Conservation (phyloP, 2,329 filamentous ascomycete genomes). For the Pseudopithomyces maydicus region DNA sequence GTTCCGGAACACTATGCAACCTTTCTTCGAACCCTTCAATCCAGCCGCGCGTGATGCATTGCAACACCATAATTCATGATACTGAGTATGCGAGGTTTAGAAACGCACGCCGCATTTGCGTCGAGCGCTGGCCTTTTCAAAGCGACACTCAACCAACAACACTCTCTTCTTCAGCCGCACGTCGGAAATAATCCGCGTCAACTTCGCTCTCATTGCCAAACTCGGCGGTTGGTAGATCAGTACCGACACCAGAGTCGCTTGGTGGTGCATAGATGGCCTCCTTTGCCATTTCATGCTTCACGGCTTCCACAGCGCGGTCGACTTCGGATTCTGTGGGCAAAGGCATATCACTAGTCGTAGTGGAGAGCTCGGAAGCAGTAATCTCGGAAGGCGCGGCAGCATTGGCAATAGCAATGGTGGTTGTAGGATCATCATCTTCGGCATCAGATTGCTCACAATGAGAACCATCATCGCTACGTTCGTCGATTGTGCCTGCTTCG, state of each 20-base stretch:
- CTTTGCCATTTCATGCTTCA: slow-evolving; percentile 35
- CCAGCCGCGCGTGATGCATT: background rate
- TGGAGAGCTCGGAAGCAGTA: slow-evolving; percentile 25
- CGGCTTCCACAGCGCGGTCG: slow-evolving; percentile 35
- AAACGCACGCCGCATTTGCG: background rate
- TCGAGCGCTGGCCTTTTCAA: background rate
- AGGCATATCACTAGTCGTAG: slow-evolving; percentile 21
- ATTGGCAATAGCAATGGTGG: slow-evolving; percentile 17
- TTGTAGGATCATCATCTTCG: slow-evolving; percentile 37
- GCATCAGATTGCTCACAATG: slow-evolving; percentile 31
- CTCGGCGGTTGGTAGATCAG: slow-evolving; percentile 41
- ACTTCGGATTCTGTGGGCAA: slow-evolving; percentile 41
- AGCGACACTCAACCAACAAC: slow-evolving; percentile 31
- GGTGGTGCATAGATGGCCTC: slow-evolving; percentile 26
- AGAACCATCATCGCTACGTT: slow-evolving; percentile 25
- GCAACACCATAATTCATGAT: background rate
- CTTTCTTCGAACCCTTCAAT: too few species aligned
- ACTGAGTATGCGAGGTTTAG: background rate
- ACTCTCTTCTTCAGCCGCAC: slow-evolving; percentile 44
- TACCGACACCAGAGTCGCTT: slow-evolving; percentile 45
- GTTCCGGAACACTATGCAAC: too few species aligned
- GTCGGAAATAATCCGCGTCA: slow-evolving; percentile 44
- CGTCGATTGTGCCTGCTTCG: slow-evolving; percentile 38
- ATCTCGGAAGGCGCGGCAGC: slow-evolving; percentile 25
- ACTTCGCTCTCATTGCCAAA: slow-evolving; percentile 25